phyloP scores from a whole-genome alignment of 164 flowering plant genomes.

The Tetracentron sinense region DNA sequence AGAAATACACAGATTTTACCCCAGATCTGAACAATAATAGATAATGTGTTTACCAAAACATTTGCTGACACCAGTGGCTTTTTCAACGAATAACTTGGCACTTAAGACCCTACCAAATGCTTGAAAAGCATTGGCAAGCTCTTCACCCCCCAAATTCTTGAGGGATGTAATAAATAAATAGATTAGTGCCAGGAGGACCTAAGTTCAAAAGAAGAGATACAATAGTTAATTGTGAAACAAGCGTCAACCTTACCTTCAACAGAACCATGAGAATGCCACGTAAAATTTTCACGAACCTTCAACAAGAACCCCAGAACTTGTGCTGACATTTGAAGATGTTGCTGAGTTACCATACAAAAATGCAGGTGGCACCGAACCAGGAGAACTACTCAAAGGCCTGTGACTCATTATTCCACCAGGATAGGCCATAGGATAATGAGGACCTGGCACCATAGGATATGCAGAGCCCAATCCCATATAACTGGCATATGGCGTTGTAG shows the following conservation, averaged over 20 bases:
- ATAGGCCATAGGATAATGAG: constrained; percentile 76
- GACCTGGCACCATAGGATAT: constrained; percentile 62
- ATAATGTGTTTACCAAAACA: constrained; percentile 69
- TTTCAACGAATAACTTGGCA: constrained; percentile 92
- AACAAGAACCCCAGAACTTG: constrained; percentile 66
- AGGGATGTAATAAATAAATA: constrained; percentile 97
- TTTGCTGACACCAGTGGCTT: constrained; percentile 96
- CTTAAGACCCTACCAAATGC: constrained; percentile 86
- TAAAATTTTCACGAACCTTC: constrained; percentile 60
- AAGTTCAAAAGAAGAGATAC: constrained; percentile 13
- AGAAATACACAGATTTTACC: background rate
- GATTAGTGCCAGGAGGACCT: constrained; percentile 99
- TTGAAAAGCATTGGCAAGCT: constrained; percentile 84
- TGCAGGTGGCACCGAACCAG: constrained; percentile 44
- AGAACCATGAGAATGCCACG: constrained; percentile 1
- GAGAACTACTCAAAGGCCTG: constrained; percentile 57
- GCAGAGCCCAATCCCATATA: constrained; percentile 69
- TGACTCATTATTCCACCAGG: constrained; percentile 74
- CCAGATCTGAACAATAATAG: background rate
- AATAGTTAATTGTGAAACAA: constrained; percentile 6
- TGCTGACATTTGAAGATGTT: constrained; percentile 46
- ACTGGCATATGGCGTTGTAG: constrained; percentile 51
- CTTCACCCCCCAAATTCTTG: constrained; percentile 95
- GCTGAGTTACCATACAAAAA: constrained; percentile 39
- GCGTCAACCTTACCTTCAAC: background rate